Conservation (phyloP, 495 filamentous ascomycete genomes). For the Pyrenopolyporus hunteri region DNA sequence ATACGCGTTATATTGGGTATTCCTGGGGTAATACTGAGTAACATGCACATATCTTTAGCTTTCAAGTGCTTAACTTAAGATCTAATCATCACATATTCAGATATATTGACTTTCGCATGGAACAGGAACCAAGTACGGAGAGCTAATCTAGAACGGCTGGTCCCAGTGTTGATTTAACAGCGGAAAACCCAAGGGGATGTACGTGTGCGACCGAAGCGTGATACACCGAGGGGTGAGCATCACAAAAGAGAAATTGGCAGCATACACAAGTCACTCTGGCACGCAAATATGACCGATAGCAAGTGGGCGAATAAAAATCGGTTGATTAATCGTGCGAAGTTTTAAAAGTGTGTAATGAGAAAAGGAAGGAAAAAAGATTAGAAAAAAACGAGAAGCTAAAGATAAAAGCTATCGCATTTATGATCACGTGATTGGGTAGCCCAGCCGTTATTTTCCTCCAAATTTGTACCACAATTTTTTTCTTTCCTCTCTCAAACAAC, state of each 20-base stretch:
- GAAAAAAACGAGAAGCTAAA: background rate
- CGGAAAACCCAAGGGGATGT: constrained; percentile 3
- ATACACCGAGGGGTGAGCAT: constrained; percentile 24
- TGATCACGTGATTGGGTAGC: constrained; percentile 16
- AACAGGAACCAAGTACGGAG: too few relatives aligned
- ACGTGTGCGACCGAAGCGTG: constrained; percentile 36
- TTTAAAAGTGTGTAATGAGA: constrained; percentile 50
- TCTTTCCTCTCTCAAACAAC: background rate
- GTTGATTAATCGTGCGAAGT: constrained; percentile 59
- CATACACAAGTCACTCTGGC: constrained; percentile 48
- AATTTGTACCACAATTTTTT: background rate
- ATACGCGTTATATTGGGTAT: too few relatives aligned
- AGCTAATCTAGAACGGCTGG: too few relatives aligned
- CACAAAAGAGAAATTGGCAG: constrained; percentile 31
- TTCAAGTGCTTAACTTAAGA: too few relatives aligned
- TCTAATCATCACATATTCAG: too few relatives aligned
- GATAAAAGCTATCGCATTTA: background rate
- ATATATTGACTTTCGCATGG: too few relatives aligned
- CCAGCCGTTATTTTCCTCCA: constrained; percentile 10
- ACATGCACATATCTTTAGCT: too few relatives aligned
- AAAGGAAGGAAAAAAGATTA: constrained; percentile 31
- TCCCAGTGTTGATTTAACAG: background rate
- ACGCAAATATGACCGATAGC: constrained; percentile 60
- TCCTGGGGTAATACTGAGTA: too few relatives aligned
- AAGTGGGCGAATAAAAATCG: constrained; percentile 52